Base-by-base conservation (phyloP, 306 rosid genomes). In the Amphicarpaea edgeworthii region DNA sequence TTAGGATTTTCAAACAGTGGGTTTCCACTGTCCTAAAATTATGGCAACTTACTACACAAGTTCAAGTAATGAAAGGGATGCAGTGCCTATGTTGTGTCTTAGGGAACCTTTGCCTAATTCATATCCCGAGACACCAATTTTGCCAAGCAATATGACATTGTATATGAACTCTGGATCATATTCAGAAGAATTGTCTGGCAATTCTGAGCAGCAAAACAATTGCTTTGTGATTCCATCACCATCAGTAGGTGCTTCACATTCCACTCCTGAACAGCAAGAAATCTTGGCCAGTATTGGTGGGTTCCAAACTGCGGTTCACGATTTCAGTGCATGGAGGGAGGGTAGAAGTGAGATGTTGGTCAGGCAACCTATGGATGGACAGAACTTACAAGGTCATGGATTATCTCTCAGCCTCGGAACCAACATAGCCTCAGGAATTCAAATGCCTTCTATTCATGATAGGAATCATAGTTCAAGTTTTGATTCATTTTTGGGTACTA, bases 351-450 rank as follows among this genome's bases (percentile, higher is more conserved):
- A 82, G 68, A 77, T 90, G 84, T 82, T 87, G 8, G 87, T 79
- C 23, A 49, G 85, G 26, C 83, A 87, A 15, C 73, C 82, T 21
- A 68, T 87, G 78, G 78, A 81, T 64, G 91, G 88, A 77, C 90
- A 81, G 80, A 82, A 74, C 80, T 64, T 88, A 84, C 93, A 81
- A 82, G 89, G 85, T 46, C 97, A 89, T 72, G 95, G 91, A 70
- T 83, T 91, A 50, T 89, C 93, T 77, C 93, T 91, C 57, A 87
- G 90, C 80, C 93, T 91, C 11, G 81, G 93, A 66, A 87, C 92
- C 30, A 89, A 85, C 69, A 87, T 87, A 7, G 79, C 88, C 51
- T 72, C 92, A 30, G 89, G 79, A 81, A 83, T 87, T 50, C 90
- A 85, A 75, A 80, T 91, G 77, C 81, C 91, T 71, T 82, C 86